Evolutionary conservation across 148 eudicot species (phyloP).

Genomic region (Rhododendron vialii): DNA sequence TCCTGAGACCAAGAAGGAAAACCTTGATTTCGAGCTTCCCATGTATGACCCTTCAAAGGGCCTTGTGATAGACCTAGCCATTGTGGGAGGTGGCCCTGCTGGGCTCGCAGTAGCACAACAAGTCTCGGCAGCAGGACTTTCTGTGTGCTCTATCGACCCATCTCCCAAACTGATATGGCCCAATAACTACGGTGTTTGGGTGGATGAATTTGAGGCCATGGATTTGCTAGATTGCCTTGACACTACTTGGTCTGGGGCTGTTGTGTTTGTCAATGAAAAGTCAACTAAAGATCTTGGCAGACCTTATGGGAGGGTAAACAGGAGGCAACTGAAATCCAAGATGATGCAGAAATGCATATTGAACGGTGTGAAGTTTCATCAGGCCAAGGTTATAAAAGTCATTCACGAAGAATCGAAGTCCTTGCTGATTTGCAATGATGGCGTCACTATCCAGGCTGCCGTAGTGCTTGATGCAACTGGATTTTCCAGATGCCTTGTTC

Average conservation of each 20-base stretch:
- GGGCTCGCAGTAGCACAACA: constrained; percentile 97
- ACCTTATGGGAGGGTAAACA: constrained; percentile 93
- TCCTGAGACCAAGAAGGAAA: constrained; percentile 80
- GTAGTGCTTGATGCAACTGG: constrained; percentile 99
- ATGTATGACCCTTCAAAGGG: constrained; percentile 81
- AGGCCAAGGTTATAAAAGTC: constrained; percentile 78
- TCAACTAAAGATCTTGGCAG: constrained; percentile 65
- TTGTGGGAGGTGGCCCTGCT: constrained; percentile 98
- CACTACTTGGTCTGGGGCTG: constrained; percentile 94
- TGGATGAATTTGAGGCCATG: constrained; percentile 98
- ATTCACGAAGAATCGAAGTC: constrained; percentile 84
- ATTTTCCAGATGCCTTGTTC: constrained; percentile 78
- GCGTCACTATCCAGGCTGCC: constrained; percentile 74
- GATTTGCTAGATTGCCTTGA: constrained; percentile 96
- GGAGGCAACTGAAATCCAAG: constrained; percentile 83
- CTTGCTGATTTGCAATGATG: constrained; percentile 73
- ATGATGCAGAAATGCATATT: constrained; percentile 94
- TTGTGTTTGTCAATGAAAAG: constrained; percentile 65
- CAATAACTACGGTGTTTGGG: constrained; percentile 99
- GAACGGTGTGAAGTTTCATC: constrained; percentile 89
- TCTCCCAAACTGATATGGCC: constrained; percentile 95
- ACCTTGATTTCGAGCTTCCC: constrained; percentile 91
- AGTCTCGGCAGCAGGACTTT: constrained; percentile 84
- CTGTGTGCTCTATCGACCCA: constrained; percentile 93
- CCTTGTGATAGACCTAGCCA: constrained; percentile 64